phyloP scores from a whole-genome alignment of 345 rosid genomes.

The Passiflora organensis region DNA sequence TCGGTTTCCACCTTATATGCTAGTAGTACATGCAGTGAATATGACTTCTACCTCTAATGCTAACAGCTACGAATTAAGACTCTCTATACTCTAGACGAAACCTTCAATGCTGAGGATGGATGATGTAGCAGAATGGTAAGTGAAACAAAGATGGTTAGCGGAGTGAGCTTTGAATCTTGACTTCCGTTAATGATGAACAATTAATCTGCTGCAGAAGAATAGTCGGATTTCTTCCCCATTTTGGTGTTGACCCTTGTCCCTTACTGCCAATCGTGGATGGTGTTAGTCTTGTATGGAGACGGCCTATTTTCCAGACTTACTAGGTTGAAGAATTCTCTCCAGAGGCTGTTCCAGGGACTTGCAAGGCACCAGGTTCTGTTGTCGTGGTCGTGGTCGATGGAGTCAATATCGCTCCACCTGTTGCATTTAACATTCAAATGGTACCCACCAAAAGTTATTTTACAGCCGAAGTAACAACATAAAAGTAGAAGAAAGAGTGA shows the following conservation, averaged over 20 bases:
- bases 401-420: conserved; percentile 13
- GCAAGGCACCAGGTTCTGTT: conserved; percentile 23
- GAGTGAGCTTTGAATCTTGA: conserved; percentile 17
- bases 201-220: conserved; percentile 3
- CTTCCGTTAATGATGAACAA: too few relatives aligned
- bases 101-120: conserved; percentile 18
- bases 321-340: conserved; percentile 35
- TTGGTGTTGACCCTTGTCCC: too few relatives aligned
- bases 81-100: conserved; percentile 17
- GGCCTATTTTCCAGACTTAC: conserved; percentile 2
- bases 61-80: conserved; percentile 13
- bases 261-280: conserved; percentile 10
- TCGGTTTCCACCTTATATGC: conserved; percentile 37
- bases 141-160: conserved; percentile 19
- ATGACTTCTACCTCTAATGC: conserved; percentile 26
- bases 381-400: background rate
- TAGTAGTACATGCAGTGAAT: conserved; percentile 34
- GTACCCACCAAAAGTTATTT: background rate
- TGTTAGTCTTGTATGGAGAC: conserved; percentile 29
- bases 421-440: conserved; percentile 14
- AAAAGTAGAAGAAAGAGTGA: background rate
- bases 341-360: conserved; percentile 28
- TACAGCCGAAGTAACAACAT: background rate
- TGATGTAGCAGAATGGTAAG: conserved; percentile 10
- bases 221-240: conserved; percentile 23